These are phyloP conservation scores for Phytophthora sp. DNA, from an alignment of 352 stramenopile genomes.

Conservation along the genomic window DNA sequence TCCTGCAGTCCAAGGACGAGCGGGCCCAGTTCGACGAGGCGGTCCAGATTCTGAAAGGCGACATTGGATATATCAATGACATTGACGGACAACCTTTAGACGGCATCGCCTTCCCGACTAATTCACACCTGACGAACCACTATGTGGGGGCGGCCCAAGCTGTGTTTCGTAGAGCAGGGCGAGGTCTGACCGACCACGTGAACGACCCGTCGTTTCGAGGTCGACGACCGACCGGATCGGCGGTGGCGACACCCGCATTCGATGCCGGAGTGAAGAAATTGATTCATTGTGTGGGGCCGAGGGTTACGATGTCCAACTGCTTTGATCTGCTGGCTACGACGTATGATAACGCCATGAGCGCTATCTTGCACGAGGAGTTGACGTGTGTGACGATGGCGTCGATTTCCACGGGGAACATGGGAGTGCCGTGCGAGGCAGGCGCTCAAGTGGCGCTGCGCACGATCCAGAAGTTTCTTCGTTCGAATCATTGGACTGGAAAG, in stretches of 20 bases:
- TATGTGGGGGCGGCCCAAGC: constrained; percentile 47
- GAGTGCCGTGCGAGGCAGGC: constrained; percentile 33
- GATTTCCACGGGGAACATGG: constrained; percentile 64
- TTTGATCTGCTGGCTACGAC: constrained; percentile 48
- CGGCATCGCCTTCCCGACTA: constrained; percentile 60
- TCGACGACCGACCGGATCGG: constrained; percentile 38
- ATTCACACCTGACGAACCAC: constrained; percentile 45
- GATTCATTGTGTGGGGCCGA: constrained; percentile 67
- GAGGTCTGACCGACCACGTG: constrained; percentile 33
- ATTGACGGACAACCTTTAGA: constrained; percentile 36
- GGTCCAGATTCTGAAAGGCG: constrained; percentile 39
- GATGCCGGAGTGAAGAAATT: constrained; percentile 49
- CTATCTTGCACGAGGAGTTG: constrained; percentile 46
- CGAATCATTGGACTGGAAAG: constrained; percentile 50
- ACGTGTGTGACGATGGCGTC: constrained; percentile 60
- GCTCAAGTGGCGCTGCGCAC: constrained; percentile 43
- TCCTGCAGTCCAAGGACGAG: constrained; percentile 43
- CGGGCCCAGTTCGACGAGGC: constrained; percentile 30
- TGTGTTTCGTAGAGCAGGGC: constrained; percentile 54
- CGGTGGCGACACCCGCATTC: constrained; percentile 56
- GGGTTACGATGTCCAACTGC: constrained; percentile 37
- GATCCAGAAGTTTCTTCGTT: constrained; percentile 57
- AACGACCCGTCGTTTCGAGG: constrained; percentile 42
- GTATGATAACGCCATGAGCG: constrained; percentile 50
- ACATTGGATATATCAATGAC: constrained; percentile 43